A percentile compares a stretch with the other conserved stretches of the same genome.
These are phyloP conservation scores for Mycena indigotica DNA, from an alignment of 768 basidiomycete species.

Conservation along the genomic window DNA sequence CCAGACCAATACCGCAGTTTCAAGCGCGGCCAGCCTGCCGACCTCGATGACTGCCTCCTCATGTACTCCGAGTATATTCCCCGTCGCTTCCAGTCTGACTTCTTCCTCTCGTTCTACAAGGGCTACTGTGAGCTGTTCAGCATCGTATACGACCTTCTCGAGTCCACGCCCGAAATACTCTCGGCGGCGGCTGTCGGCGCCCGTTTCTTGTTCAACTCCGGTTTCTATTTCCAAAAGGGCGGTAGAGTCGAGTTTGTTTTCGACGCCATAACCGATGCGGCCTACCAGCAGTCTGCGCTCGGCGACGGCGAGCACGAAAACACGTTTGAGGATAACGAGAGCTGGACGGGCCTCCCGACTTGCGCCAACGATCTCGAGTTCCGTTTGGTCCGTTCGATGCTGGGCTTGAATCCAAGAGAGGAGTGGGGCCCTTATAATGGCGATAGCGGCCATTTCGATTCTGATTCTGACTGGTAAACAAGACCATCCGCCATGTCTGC, in stretches of 20 bases:
- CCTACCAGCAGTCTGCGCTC: slow-evolving; percentile 29
- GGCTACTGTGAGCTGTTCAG: slow-evolving; percentile 30
- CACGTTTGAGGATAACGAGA: slow-evolving; percentile 25
- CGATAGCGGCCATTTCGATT: too few relatives aligned
- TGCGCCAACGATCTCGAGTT: slow-evolving; percentile 36
- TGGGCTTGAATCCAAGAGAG: slow-evolving; percentile 27
- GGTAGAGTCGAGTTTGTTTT: slow-evolving; percentile 31
- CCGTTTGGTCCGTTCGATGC: slow-evolving; percentile 27
- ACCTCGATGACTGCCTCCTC: slow-evolving; percentile 5
- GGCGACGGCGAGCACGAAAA: slow-evolving; percentile 27
- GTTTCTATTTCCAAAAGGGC: slow-evolving; percentile 28
- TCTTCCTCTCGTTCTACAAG: slow-evolving; percentile 29
- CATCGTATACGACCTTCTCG: slow-evolving; percentile 23
- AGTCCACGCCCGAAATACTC: slow-evolving; percentile 3
- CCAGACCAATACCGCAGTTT: slow-evolving; percentile 9
- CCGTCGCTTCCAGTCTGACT: slow-evolving; percentile 6
- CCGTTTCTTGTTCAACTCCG: not conserved
- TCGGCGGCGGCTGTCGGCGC: slow-evolving; percentile 1
- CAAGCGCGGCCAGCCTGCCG: slow-evolving; percentile 1
- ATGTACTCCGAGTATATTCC: slow-evolving; percentile 9
- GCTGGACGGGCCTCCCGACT: slow-evolving; percentile 8
- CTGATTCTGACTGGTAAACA: too few relatives aligned
- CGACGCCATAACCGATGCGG: slow-evolving; percentile 31
- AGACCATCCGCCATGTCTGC: too few relatives aligned
- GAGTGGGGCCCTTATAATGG: slow-evolving; percentile 23